These are phyloP conservation scores for Boletus edulis DNA, from an alignment of 768 basidiomycete species.

Conservation along the genomic window DNA sequence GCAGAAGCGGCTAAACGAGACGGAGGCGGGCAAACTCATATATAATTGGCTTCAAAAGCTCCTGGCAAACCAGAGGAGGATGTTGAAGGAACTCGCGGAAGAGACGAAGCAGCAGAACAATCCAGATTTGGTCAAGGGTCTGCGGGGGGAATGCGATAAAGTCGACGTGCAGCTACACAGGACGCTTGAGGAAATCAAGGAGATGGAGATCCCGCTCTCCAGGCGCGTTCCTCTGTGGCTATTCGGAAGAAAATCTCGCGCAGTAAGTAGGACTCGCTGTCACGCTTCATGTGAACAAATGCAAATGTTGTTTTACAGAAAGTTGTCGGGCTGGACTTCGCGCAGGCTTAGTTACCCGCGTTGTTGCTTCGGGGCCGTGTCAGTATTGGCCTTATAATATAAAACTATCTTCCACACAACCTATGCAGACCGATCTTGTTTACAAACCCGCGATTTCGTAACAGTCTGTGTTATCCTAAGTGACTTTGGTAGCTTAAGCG, in stretches of 20 bases:
- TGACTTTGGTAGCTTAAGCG: too few species aligned
- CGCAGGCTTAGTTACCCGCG: too few species aligned
- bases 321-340: too few species aligned
- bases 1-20: constrained; percentile 18
- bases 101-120: constrained; percentile 14
- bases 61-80: constrained; percentile 15
- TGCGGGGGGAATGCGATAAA: constrained; percentile 12
- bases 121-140: constrained; percentile 3
- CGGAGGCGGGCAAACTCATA: constrained; percentile 19
- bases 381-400: too few species aligned
- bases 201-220: constrained; percentile 13
- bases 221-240: constrained; percentile 11
- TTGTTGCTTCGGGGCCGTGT: too few species aligned
- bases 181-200: constrained; percentile 21
- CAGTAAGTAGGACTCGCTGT: constrained; percentile 4
- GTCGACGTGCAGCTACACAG: constrained; percentile 7
- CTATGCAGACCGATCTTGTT: too few species aligned
- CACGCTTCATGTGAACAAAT: too few species aligned
- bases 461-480: too few species aligned
- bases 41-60: constrained; percentile 14
- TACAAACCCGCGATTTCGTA: too few species aligned
- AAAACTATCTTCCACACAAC: too few species aligned
- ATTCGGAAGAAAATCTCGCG: constrained; percentile 3
- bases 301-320: too few species aligned
- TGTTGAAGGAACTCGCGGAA: constrained; percentile 14